A percentile compares a stretch with the other conserved stretches of the same genome.
Conservation (phyloP, 257 asterid genomes). For the Solanum gracilifrons region DNA sequence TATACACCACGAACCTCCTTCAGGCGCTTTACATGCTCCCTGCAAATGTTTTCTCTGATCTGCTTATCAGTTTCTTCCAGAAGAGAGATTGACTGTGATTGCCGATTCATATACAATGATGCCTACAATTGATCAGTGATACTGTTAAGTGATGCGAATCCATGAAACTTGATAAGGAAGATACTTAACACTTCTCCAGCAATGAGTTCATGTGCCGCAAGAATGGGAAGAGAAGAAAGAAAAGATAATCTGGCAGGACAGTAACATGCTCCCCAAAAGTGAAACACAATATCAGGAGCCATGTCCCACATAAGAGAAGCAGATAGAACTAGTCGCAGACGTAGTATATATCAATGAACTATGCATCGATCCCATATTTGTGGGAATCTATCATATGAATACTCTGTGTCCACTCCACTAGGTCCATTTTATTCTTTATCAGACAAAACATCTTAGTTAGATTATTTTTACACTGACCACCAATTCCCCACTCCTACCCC, state of each 20-base stretch:
- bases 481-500: background rate
- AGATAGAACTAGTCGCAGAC: background rate
- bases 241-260: background rate
- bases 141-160: background rate
- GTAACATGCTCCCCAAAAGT: background rate
- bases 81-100: conserved; percentile 56
- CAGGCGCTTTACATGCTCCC: conserved; percentile 72
- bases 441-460: background rate
- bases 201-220: background rate
- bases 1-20: conserved; percentile 76
- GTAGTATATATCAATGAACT: background rate
- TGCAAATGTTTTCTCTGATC: conserved; percentile 50
- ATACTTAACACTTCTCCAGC: background rate
- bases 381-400: background rate
- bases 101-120: conserved; percentile 77
- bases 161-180: background rate
- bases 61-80: conserved; percentile 92
- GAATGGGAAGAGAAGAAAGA: background rate
- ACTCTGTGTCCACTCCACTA: background rate
- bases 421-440: background rate
- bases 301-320: background rate
- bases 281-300: background rate
- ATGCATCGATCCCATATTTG: background rate
- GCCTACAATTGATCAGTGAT: conserved; percentile 34
- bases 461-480: background rate